Percentiles rank a stretch among this genome's conserved stretches.
Evolutionary conservation across 2,329 filamentous ascomycete genomes (phyloP).

Genomic region (Pseudogymnoascus sp.): DNA sequence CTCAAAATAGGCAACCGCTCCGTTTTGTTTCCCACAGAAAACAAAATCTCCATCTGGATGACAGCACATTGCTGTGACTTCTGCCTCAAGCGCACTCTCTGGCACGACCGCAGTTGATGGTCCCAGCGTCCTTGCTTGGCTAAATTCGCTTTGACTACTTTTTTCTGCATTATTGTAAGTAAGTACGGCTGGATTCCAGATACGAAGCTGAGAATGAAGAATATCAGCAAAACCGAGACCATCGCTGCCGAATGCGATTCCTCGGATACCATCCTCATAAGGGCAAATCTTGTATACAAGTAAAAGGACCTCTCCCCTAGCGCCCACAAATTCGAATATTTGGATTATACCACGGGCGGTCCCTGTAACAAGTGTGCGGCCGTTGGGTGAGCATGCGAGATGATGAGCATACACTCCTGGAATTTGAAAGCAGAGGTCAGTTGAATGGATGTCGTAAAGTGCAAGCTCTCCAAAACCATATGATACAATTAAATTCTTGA

Average conservation of each 20-base stretch:
- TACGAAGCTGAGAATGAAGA: constrained; percentile 24
- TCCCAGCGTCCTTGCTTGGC: not conserved
- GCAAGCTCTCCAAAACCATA: not conserved
- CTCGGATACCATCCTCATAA: constrained; percentile 22
- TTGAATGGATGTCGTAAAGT: not conserved
- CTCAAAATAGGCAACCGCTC: constrained; percentile 21
- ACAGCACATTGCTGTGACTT: constrained; percentile 19
- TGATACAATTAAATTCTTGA: not conserved
- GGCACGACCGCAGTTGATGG: constrained; percentile 12
- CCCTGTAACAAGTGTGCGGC: not conserved
- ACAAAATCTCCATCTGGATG: constrained; percentile 15
- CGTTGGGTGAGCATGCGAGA: not conserved
- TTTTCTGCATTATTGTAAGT: constrained; percentile 20
- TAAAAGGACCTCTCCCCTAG: constrained; percentile 16
- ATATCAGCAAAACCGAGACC: constrained; percentile 28
- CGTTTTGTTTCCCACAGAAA: constrained; percentile 23
- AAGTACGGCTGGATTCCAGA: constrained; percentile 31
- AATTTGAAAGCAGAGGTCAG: not conserved
- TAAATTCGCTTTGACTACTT: constrained; percentile 14
- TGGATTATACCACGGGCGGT: not conserved
- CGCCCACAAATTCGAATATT: not conserved
- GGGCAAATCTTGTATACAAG: constrained; percentile 26
- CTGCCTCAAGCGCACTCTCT: constrained; percentile 11
- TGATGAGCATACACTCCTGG: not conserved
- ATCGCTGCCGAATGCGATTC: constrained; percentile 27